A percentile compares a stretch with the other conserved stretches of the same genome.
phyloP scores from a whole-genome alignment of 2,329 filamentous ascomycete genomes.

The Nothophaeocryptopus gaeumannii region DNA sequence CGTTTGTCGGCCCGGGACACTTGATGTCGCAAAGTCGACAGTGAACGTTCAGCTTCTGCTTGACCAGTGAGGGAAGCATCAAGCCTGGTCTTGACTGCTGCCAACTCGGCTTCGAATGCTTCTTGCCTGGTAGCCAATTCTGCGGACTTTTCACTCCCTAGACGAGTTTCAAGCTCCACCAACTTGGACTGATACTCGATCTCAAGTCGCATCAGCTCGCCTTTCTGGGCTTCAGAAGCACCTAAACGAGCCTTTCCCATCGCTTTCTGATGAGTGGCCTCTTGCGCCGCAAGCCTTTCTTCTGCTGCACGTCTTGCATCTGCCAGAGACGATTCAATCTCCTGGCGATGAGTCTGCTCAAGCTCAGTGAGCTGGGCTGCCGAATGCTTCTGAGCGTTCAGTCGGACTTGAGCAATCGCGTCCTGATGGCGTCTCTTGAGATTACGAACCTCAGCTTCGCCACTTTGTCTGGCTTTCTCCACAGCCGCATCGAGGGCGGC shows the following conservation, averaged over 20 bases:
- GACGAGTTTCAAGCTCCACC: conserved; percentile 14
- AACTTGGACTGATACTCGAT: conserved; percentile 15
- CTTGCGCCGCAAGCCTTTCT: conserved; percentile 11
- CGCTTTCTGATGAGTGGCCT: conserved; percentile 10
- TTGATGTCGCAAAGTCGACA: conserved; percentile 22
- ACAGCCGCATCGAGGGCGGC: conserved; percentile 22
- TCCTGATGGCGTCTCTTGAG: conserved; percentile 29
- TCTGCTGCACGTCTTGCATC: conserved; percentile 12
- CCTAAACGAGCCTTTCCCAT: conserved; percentile 6
- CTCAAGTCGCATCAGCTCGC: conserved; percentile 15
- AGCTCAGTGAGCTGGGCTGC: conserved; percentile 21
- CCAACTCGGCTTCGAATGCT: conserved; percentile 16
- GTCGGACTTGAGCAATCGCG: conserved; percentile 23
- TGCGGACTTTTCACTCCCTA: conserved; percentile 11
- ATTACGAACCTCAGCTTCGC: conserved; percentile 22
- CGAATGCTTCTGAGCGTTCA: conserved; percentile 21
- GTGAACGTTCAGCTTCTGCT: conserved; percentile 25
- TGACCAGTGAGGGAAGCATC: conserved; percentile 28
- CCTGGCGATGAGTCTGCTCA: conserved; percentile 23
- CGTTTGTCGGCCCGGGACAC: conserved; percentile 22
- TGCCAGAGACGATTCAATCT: conserved; percentile 16
- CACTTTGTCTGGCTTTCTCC: conserved; percentile 18
- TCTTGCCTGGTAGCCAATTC: conserved; percentile 15
- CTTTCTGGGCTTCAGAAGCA: conserved; percentile 13
- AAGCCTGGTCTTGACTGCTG: conserved; percentile 26